Conservation (phyloP, 202 grass and related monocot genomes). For the Brachypodium distachyon region DNA sequence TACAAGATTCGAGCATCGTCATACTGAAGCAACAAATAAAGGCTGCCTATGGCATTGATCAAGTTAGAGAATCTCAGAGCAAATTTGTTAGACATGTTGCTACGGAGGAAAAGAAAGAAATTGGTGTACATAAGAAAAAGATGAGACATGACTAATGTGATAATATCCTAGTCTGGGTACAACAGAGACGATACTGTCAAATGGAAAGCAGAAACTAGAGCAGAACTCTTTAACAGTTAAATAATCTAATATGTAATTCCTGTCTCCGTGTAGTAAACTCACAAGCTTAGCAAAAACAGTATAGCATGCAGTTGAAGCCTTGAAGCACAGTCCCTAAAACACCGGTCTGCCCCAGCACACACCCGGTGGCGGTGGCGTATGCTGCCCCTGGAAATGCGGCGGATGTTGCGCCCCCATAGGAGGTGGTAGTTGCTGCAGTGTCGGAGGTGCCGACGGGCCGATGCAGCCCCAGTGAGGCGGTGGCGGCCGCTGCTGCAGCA, state of each 20-base stretch:
- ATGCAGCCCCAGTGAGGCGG: background rate
- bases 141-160: background rate
- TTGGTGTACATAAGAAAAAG: background rate
- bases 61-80: too few relatives aligned
- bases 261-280: background rate
- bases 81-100: background rate
- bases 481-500: background rate
- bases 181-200: background rate
- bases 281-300: background rate
- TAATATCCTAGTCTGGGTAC: background rate
- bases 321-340: background rate
- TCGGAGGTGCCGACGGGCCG: background rate
- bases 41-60: too few relatives aligned
- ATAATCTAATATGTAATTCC: background rate
- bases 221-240: background rate
- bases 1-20: background rate
- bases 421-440: background rate
- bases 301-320: background rate
- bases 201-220: background rate
- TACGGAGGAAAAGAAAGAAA: background rate
- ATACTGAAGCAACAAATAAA: background rate
- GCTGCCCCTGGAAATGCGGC: background rate
- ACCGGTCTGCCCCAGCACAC: background rate
- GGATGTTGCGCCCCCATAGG: background rate
- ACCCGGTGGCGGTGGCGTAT: background rate